These are phyloP conservation scores for Vaccinium corymbosum DNA, from an alignment of 148 eudicot species.

Conservation along the genomic window DNA sequence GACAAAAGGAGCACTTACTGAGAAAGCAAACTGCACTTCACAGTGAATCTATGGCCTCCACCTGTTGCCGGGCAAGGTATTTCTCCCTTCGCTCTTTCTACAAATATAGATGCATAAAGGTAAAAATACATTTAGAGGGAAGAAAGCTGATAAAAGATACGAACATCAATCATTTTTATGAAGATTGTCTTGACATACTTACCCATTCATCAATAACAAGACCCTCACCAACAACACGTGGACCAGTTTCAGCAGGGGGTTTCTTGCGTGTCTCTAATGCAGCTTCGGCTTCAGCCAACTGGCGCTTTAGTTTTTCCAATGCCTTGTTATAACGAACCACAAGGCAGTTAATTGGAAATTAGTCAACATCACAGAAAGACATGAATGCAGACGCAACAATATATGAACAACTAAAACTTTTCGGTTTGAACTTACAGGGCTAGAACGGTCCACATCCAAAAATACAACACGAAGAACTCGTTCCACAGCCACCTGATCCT, in stretches of 20 bases:
- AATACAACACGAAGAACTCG: constrained; percentile 50
- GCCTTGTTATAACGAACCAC: constrained; percentile 26
- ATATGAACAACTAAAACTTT: neutral
- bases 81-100: constrained; percentile 96
- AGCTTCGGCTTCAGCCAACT: constrained; percentile 62
- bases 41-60: constrained; percentile 68
- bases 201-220: constrained; percentile 72
- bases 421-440: constrained; percentile 25
- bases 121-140: neutral
- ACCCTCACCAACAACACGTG: constrained; percentile 48
- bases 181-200: constrained; percentile 3
- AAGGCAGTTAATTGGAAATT: constrained; percentile 12
- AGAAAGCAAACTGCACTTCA: constrained; percentile 22
- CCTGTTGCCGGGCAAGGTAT: constrained; percentile 84
- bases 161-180: neutral
- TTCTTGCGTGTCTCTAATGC: constrained; percentile 40
- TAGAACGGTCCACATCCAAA: constrained; percentile 41
- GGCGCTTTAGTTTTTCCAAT: constrained; percentile 51
- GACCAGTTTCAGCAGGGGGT: constrained; percentile 46
- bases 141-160: neutral
- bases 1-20: constrained; percentile 19
- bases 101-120: neutral
- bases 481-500: constrained; percentile 53
- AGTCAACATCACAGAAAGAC: neutral
- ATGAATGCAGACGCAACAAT: constrained; percentile 43